Evolutionary conservation across 2,329 filamentous ascomycete species (phyloP).

Genomic region (Tolypocladium sp.): DNA sequence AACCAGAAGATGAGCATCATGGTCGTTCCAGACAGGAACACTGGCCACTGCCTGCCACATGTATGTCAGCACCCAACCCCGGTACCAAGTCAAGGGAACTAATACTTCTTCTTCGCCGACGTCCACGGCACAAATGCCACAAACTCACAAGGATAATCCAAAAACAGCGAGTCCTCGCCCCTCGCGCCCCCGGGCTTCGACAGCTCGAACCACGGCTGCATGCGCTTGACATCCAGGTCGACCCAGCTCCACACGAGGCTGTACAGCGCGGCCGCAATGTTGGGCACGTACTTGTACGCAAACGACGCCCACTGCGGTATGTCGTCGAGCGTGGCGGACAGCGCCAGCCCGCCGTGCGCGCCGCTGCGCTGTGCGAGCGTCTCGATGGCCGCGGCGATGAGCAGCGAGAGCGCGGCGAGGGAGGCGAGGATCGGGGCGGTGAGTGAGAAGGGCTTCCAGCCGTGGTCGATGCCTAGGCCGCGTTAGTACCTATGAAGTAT

Average conservation of each 20-base stretch:
- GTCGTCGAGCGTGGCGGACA: conserved; percentile 12
- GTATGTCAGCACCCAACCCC: no score
- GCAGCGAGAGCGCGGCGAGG: conserved; percentile 25
- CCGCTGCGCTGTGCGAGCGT: conserved; percentile 30
- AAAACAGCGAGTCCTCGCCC: conserved; percentile 34
- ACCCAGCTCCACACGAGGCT: conserved; percentile 51
- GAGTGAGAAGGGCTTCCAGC: conserved; percentile 1
- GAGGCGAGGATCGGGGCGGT: conserved; percentile 22
- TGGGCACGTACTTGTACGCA: conserved; percentile 42
- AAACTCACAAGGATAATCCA: conserved; percentile 42
- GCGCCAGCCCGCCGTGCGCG: conserved; percentile 28
- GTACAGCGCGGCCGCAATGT: conserved; percentile 42
- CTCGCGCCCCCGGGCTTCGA: conserved; percentile 34
- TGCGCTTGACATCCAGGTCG: conserved; percentile 46
- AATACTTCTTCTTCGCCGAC: conserved; percentile 19
- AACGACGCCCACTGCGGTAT: conserved; percentile 27
- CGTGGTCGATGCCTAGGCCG: background rate
- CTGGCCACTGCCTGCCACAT: conserved; percentile 4
- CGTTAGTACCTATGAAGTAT: background rate
- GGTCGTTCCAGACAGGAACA: conserved; percentile 21
- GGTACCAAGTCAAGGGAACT: no score
- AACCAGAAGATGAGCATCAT: conserved; percentile 45
- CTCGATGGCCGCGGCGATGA: conserved; percentile 30
- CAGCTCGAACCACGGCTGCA: conserved; percentile 53
- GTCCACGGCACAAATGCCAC: conserved; percentile 20